These are phyloP conservation scores for Endogone sp. DNA, from an alignment of 192 early-diverging fungal species.

Conservation along the genomic window DNA sequence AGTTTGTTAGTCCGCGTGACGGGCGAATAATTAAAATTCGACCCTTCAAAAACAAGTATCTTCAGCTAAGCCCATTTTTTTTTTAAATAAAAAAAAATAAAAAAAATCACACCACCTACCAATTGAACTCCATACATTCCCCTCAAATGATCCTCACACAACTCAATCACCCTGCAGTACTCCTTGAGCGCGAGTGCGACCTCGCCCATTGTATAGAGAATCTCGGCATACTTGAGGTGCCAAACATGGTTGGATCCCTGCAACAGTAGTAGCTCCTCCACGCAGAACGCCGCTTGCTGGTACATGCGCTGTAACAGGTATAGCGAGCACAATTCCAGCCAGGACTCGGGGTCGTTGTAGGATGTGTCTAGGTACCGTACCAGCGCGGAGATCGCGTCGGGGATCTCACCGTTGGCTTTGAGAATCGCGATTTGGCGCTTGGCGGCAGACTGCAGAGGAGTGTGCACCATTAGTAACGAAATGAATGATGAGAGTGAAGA, in stretches of 20 bases:
- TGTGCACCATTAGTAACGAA: background rate
- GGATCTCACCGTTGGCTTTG: conserved; percentile 57
- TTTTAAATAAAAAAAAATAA: background rate
- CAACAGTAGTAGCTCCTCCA: conserved; percentile 89
- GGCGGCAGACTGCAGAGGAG: conserved; percentile 37
- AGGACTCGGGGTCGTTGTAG: conserved; percentile 84
- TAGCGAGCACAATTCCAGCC: conserved; percentile 75
- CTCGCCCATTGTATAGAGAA: conserved; percentile 70
- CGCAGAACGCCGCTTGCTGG: conserved; percentile 83
- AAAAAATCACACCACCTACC: conserved; percentile 36
- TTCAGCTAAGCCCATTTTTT: background rate
- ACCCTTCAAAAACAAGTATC: no score
- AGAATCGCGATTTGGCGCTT: conserved; percentile 79
- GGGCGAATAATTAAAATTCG: no score
- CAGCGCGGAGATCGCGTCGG: conserved; percentile 70
- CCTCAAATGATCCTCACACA: conserved; percentile 79
- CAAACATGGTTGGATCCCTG: conserved; percentile 84
- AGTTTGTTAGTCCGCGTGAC: no score
- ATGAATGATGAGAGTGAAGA: no score
- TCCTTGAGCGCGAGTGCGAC: conserved; percentile 76
- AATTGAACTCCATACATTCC: conserved; percentile 86
- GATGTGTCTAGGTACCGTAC: conserved; percentile 80
- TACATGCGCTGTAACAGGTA: conserved; percentile 72
- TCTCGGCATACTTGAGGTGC: conserved; percentile 87
- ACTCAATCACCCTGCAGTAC: conserved; percentile 84